Base-by-base conservation (phyloP, 805 yeast genomes). In the Yamadazyma nakazawae region DNA sequence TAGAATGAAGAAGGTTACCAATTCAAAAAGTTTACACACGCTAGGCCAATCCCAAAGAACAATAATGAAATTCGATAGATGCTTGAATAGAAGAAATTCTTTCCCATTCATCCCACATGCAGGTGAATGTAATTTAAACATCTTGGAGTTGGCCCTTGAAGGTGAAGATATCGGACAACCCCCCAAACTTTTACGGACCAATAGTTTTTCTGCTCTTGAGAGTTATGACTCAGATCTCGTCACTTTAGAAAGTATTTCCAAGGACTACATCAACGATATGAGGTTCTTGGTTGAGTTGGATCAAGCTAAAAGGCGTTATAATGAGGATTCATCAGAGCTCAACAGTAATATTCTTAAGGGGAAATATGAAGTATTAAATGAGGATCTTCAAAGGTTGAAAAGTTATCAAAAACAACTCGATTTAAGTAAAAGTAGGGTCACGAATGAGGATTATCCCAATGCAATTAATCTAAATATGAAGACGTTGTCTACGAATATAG, bases 41-140 rank as follows among this genome's bases (percentile, higher is more conserved):
- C 11, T 25, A 8, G 19, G 32, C 5, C 31, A 34, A 3, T 13
- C 39, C 11, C 16, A 43, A 5, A 37, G 18, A 17, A 18, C 32
- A 12, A 31, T 40, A 12, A 13, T 13, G n/a, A 31, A 25, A 38
- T 42, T 46, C 18, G 31, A 41, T 32, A 17, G 30, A 14, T 30
- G 37, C 11, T 55, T 67, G 51, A 63, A 62, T 46, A 50, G 76
- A 28, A 58, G 76, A 42, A 67, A 60, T 46, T 69, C 75, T 1
- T 68, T 31, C 38, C 75, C 76, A 1, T 55, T 52, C 17, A 19
- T 36, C 18, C 17, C 31, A 3, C 16, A 16, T 3, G 19, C 13
- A 2, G 46, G 45, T 9, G 50, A 47, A 21, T 21, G 3, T 10
- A 35, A 43, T 7, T 39, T 58, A 37, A 60, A 57, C 38, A 18